Conservation (phyloP, 495 filamentous ascomycete genomes). For the Tuber brumale region DNA sequence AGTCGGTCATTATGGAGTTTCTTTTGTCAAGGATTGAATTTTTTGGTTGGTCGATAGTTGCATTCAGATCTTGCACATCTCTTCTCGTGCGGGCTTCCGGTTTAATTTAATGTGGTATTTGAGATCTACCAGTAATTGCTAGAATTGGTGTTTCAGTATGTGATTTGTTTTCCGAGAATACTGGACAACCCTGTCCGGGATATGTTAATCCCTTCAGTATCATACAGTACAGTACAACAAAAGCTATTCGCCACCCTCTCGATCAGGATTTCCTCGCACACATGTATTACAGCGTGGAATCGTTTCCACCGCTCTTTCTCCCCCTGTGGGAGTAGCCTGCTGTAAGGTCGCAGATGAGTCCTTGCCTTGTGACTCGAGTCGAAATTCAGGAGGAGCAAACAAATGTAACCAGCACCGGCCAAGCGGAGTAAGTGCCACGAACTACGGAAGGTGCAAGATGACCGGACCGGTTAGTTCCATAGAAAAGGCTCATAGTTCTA, state of each 20-base stretch:
- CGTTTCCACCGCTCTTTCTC: not conserved
- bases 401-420: not conserved
- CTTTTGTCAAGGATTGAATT: not conserved
- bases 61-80: not conserved
- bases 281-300: not conserved
- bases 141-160: not conserved
- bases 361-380: not conserved
- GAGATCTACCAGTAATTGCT: not conserved
- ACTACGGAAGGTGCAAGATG: not conserved
- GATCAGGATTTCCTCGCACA: not conserved
- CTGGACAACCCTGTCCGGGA: not conserved
- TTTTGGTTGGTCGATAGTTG: not conserved
- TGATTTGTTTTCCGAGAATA: not conserved
- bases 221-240: not conserved
- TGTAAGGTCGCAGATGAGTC: not conserved
- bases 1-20: not conserved
- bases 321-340: not conserved
- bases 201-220: not conserved
- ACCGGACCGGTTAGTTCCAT: not conserved
- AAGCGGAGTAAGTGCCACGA: not conserved
- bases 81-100: not conserved
- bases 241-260: not conserved
- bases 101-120: not conserved
- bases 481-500: not conserved
- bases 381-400: not conserved